A percentile compares a stretch with the other conserved stretches of the same genome.
These are phyloP conservation scores for Vigna reflexopilosa DNA, from an alignment of 306 rosid species.

Conservation along the genomic window DNA sequence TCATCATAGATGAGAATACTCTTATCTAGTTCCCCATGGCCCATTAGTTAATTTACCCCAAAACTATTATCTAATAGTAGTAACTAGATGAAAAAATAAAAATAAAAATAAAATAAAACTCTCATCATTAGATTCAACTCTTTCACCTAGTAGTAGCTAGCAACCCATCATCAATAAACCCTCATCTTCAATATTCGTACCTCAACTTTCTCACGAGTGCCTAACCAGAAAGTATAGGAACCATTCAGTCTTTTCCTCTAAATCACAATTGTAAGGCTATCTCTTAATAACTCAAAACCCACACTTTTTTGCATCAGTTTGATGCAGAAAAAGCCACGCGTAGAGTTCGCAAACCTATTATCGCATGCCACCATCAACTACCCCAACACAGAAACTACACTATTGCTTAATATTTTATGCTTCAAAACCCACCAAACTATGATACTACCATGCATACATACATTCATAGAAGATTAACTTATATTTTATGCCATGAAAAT, in stretches of 20 bases:
- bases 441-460: constrained; percentile 6
- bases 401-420: constrained; percentile 37
- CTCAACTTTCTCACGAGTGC: constrained; percentile 37
- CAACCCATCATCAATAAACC: constrained; percentile 49
- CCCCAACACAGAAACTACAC: constrained; percentile 45
- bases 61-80: constrained; percentile 41
- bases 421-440: constrained; percentile 14
- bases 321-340: constrained; percentile 44
- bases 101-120: constrained; percentile 38
- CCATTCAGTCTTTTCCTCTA: neutral
- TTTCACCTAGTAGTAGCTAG: constrained; percentile 42
- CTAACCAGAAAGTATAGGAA: constrained; percentile 27
- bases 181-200: constrained; percentile 27
- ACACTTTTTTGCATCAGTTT: constrained; percentile 56
- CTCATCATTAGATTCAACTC: constrained; percentile 58
- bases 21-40: constrained; percentile 43
- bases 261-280: constrained; percentile 35
- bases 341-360: constrained; percentile 42
- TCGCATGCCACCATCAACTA: constrained; percentile 42
- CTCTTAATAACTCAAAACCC: constrained; percentile 49
- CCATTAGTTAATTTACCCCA: constrained; percentile 45
- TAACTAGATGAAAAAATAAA: neutral
- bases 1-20: constrained; percentile 34
- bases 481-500: constrained; percentile 54
- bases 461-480: constrained; percentile 6